Conservation (phyloP, 805 yeast species). For the Kuraishia capsulata region DNA sequence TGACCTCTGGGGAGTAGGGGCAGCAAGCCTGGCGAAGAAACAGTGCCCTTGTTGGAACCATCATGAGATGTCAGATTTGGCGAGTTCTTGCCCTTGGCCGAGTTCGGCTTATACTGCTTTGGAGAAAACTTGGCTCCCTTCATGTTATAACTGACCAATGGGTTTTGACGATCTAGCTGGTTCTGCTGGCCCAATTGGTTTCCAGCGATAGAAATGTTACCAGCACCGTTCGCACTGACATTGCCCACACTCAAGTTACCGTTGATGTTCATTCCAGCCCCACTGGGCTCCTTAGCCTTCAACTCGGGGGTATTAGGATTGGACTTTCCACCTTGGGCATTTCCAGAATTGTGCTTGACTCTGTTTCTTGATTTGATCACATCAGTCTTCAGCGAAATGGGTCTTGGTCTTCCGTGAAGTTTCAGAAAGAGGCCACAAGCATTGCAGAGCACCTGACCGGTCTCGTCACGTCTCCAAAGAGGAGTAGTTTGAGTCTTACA, state of each 20-base stretch:
- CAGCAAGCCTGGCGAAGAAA: slow-evolving; percentile 26
- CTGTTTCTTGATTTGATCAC: slow-evolving; percentile 88
- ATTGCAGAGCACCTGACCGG: slow-evolving; percentile 84
- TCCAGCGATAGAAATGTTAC: background rate
- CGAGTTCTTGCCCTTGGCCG: slow-evolving; percentile 8
- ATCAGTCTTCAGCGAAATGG: slow-evolving; percentile 84
- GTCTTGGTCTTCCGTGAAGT: slow-evolving; percentile 88
- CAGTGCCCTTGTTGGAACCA: background rate
- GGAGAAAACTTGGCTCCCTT: slow-evolving; percentile 24
- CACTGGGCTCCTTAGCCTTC: slow-evolving; percentile 34
- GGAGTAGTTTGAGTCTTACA: slow-evolving; percentile 93
- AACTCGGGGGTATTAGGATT: slow-evolving; percentile 49
- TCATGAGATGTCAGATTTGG: slow-evolving; percentile 3
- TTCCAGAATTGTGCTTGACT: slow-evolving; percentile 39
- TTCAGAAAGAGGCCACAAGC: slow-evolving; percentile 90
- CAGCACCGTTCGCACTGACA: no score
- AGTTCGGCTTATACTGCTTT: slow-evolving; percentile 26
- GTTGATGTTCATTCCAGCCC: slow-evolving; percentile 21
- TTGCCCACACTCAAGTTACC: slow-evolving; percentile 2
- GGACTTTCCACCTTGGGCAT: slow-evolving; percentile 11
- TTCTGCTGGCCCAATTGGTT: background rate
- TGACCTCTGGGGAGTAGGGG: slow-evolving; percentile 31
- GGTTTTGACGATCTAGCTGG: background rate
- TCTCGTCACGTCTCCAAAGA: slow-evolving; percentile 89
- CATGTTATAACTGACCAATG: slow-evolving; percentile 4